Evolutionary conservation across 805 yeast genomes (phyloP).

Genomic region (Candida maesae): DNA sequence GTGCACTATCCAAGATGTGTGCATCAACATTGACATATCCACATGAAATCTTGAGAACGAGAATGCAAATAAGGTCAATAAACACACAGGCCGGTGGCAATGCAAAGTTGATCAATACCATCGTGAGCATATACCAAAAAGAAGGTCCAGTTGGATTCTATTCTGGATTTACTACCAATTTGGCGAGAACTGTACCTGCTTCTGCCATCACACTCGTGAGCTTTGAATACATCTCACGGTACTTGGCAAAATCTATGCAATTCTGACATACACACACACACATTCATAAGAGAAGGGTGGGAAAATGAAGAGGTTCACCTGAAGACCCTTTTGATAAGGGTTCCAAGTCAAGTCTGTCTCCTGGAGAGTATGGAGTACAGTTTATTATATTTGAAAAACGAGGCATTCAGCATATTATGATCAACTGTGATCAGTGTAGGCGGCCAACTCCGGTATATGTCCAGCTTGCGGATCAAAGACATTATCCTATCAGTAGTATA

Average conservation of each 20-base stretch:
- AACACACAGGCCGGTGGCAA: slow-evolving; percentile 12
- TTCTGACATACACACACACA: neutral
- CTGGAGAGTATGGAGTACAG: too few relatives aligned
- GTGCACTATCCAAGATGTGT: slow-evolving; percentile 78
- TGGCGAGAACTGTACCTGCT: slow-evolving; percentile 90
- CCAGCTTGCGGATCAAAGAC: too few relatives aligned
- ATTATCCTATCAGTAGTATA: too few relatives aligned
- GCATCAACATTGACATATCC: slow-evolving; percentile 92
- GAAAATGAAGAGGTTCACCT: too few relatives aligned
- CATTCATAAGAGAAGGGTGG: neutral
- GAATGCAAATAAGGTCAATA: slow-evolving; percentile 63
- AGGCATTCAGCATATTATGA: too few relatives aligned
- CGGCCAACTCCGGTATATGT: too few relatives aligned
- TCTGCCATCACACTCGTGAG: slow-evolving; percentile 93
- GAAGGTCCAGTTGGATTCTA: slow-evolving; percentile 86
- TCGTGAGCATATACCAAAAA: slow-evolving; percentile 34
- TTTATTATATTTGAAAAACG: too few relatives aligned
- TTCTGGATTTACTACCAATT: slow-evolving; percentile 81
- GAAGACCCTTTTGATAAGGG: too few relatives aligned
- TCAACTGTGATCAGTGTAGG: too few relatives aligned
- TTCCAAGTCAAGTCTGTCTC: too few relatives aligned
- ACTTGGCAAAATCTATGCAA: slow-evolving; percentile 9
- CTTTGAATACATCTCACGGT: slow-evolving; percentile 63
- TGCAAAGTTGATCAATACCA: slow-evolving; percentile 22
- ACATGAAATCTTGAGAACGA: slow-evolving; percentile 88